phyloP scores from a whole-genome alignment of 2,329 filamentous ascomycete genomes.

The Helminthosporium solani region DNA sequence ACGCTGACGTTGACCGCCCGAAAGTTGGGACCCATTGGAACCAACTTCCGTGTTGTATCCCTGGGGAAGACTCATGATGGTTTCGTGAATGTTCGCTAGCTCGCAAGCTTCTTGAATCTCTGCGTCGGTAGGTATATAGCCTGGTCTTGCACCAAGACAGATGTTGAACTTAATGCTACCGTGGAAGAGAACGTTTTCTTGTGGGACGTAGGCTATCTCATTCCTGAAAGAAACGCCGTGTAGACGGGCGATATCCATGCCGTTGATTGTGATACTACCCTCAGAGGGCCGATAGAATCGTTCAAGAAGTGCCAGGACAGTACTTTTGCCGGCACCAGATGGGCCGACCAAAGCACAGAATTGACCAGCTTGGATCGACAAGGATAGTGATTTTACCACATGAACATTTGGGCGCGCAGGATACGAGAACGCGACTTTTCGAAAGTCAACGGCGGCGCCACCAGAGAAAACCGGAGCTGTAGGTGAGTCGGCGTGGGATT shows the following conservation, averaged over 20 bases:
- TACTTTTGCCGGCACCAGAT: slow-evolving; percentile 67
- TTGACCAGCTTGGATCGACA: slow-evolving; percentile 59
- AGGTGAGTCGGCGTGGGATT: slow-evolving; percentile 28
- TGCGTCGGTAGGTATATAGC: slow-evolving; percentile 55
- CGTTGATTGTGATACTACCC: slow-evolving; percentile 56
- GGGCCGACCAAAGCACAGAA: slow-evolving; percentile 67
- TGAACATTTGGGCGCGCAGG: slow-evolving; percentile 60
- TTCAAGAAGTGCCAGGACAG: slow-evolving; percentile 57
- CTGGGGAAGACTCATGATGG: slow-evolving; percentile 61
- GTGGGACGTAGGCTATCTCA: slow-evolving; percentile 50
- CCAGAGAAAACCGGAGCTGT: slow-evolving; percentile 70
- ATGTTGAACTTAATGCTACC: slow-evolving; percentile 52
- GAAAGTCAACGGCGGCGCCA: slow-evolving; percentile 54
- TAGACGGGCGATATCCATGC: slow-evolving; percentile 47
- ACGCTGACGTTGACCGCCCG: slow-evolving; percentile 47
- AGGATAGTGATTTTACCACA: slow-evolving; percentile 58
- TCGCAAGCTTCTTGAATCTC: slow-evolving; percentile 68
- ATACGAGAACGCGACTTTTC: slow-evolving; percentile 64
- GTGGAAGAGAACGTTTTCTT: slow-evolving; percentile 51
- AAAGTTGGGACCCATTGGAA: slow-evolving; percentile 43
- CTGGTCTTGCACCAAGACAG: slow-evolving; percentile 53
- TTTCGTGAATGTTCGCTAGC: slow-evolving; percentile 70
- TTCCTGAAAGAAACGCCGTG: slow-evolving; percentile 45
- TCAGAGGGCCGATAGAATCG: slow-evolving; percentile 56
- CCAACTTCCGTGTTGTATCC: slow-evolving; percentile 63